These are phyloP conservation scores for Melanogaster broomeanus DNA, from an alignment of 768 basidiomycete species.

Conservation along the genomic window DNA sequence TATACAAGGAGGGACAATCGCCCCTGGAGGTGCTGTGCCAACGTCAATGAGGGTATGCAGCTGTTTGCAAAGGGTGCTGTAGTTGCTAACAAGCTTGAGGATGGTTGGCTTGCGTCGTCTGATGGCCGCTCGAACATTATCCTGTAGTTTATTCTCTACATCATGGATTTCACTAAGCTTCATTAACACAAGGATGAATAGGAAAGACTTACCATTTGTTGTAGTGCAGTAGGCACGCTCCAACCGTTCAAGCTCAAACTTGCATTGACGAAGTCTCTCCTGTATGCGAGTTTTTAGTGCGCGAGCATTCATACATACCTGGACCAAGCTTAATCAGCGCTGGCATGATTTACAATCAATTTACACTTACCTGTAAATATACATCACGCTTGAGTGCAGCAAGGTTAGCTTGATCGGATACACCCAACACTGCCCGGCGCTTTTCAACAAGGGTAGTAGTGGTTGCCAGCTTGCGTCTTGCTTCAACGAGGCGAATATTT, in stretches of 20 bases:
- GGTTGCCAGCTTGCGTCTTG: background rate
- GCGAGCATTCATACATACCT: constrained; percentile 15
- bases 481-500: background rate
- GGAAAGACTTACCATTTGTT: constrained; percentile 17
- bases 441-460: background rate
- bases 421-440: background rate
- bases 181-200: background rate
- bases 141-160: constrained; percentile 26
- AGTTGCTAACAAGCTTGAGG: constrained; percentile 18
- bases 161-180: background rate
- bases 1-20: constrained; percentile 24
- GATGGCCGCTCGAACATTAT: constrained; percentile 28
- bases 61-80: constrained; percentile 29
- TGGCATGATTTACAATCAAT: too few species aligned
- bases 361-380: constrained; percentile 5
- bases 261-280: constrained; percentile 16
- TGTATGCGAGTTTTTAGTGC: constrained; percentile 19
- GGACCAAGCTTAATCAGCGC: too few species aligned
- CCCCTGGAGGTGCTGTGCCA: constrained; percentile 23
- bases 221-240: constrained; percentile 13
- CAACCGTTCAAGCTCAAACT: constrained; percentile 18
- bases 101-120: constrained; percentile 30
- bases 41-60: constrained; percentile 18
- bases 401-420: constrained; percentile 2
- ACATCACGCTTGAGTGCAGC: constrained; percentile 1